Evolutionary conservation across 768 basidiomycete species (phyloP), one percentile per base, ranked within the genome.

Genomic region (Ramaria sp.): DNA sequence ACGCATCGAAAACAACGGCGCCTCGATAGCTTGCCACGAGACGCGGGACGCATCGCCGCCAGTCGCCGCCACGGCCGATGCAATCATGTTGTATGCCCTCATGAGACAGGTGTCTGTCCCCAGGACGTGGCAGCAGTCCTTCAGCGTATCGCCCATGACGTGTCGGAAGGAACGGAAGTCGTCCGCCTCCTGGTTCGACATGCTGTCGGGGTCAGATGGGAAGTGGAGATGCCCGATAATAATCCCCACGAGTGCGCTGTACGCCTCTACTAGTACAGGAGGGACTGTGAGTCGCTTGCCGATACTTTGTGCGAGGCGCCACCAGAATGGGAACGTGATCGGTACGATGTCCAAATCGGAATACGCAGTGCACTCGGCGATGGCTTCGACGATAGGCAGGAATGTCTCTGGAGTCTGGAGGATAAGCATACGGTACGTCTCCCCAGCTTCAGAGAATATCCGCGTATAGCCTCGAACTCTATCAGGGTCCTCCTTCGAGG

Each of bases 241-340:
- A 62, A 91, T 84, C 10, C 71, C 74, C 80, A 96, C 86, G 22
- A 99, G 83, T 1, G 81, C 75, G 63, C 79, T 81, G 75, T 90
- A 98, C 24, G 93, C 87, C 53, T 91, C 83, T 47, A 83, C 63
- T 64, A 98, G 86, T 41, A 88, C 73, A n/a, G 83, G 83, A 0
- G 86, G 77, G 12, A 90, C 79, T 0, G 81, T 78, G 0, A 80
- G 70, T 62, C 77, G 82, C 72, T 91, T 93, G 53, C 85, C 84
- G 24, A 98, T 82, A 54, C 81, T 84, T 65, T 90, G 86, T n/a
- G 93, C 88, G 37, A 99, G 84, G 17, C 88, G 85, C 83, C 91
- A 93, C 96, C 96, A 99, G 76, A 99, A 98, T 30, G 87, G 84
- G 75, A 98, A 97, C 11, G 96, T 98, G 69, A 98, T 94, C 4